Base-by-base conservation (phyloP, 768 basidiomycete species). In the Royoungia palumana region DNA sequence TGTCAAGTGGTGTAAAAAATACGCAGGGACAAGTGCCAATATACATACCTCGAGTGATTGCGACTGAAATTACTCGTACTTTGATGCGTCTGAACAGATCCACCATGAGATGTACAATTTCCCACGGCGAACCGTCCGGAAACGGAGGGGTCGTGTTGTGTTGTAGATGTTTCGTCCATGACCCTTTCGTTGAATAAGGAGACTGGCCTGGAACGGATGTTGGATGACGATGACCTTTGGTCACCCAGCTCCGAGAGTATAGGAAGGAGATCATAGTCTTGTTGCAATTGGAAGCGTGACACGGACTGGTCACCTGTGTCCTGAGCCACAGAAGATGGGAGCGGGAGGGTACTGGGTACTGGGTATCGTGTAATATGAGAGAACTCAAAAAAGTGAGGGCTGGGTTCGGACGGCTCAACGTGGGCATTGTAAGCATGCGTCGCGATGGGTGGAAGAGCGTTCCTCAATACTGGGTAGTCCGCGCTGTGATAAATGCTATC, bases 361-460 rank as follows among this genome's bases (percentile, higher is more conserved):
- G 67, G 59, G 40, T 53, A 61, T 48, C 51, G 62, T 5, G 67
- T 67, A 19, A 47, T 45, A 27, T 67, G 65, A 24, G 66, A 34
- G 32, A 58, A 46, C 24, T 67, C 65, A 16, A 59, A 65, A 13
- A 60, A 69, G 32, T 63, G 56, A 37, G 58, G 54, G 28, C 48
- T 51, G 16, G 22, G 27, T 9, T 49, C 49, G 13, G 55, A 43
- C 7, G 55, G 47, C 20, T 56, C 53, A 7, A 44, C n/a, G 14
- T 42, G 55, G 41, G 59, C 7, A 14, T 49, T 41, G 28, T 52
- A 53, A 27, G 35, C 21, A 41, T 59, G 50, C n/a, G 52, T 43
- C 17, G 46, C 45, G n/a, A 52, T 45, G 20, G 55, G 36, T 14
- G 53, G 38, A 9, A 49, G 50, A 27, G 28, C 22, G 34, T 55